A percentile compares a stretch with the other conserved stretches of the same genome.
Evolutionary conservation across 164 flowering plant species (phyloP).

Genomic region (Vitis riparia): DNA sequence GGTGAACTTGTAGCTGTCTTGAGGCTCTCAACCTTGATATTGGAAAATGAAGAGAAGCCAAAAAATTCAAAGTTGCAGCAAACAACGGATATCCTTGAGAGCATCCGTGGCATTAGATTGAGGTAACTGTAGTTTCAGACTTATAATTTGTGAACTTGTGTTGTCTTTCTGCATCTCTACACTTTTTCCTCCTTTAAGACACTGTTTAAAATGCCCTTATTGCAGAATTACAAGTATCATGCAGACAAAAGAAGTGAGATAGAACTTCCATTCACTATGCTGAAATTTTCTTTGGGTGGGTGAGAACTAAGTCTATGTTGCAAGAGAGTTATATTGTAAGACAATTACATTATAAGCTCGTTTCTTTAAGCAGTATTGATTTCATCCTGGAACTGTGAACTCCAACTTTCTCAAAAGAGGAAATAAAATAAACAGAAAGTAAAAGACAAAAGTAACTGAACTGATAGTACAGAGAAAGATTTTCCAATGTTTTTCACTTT

Average conservation of each 20-base stretch:
- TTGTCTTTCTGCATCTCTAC: neutral
- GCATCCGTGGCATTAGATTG: slow-evolving; percentile 44
- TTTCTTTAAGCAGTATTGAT: neutral
- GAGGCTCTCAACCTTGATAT: slow-evolving; percentile 42
- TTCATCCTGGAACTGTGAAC: neutral
- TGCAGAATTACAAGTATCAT: slow-evolving; percentile 46
- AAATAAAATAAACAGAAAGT: neutral
- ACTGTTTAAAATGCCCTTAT: neutral
- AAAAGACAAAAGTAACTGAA: neutral
- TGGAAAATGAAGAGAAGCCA: slow-evolving; percentile 42
- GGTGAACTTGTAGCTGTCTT: slow-evolving; percentile 51
- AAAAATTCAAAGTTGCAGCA: slow-evolving; percentile 50
- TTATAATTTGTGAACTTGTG: neutral
- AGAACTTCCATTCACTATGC: slow-evolving; percentile 7
- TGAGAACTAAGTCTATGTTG: neutral
- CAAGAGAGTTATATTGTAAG: too few relatives aligned
- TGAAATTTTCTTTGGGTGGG: neutral
- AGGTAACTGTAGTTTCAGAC: slow-evolving; percentile 37
- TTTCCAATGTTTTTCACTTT: too few relatives aligned
- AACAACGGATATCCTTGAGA: slow-evolving; percentile 47
- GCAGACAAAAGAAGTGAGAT: slow-evolving; percentile 18
- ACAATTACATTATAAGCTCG: neutral
- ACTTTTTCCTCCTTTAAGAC: slow-evolving; percentile 1
- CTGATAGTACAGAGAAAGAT: neutral
- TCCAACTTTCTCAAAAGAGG: too few relatives aligned